phyloP scores from a whole-genome alignment of 1,284 basidiomycete genomes.

The Malassezia obtusa region DNA sequence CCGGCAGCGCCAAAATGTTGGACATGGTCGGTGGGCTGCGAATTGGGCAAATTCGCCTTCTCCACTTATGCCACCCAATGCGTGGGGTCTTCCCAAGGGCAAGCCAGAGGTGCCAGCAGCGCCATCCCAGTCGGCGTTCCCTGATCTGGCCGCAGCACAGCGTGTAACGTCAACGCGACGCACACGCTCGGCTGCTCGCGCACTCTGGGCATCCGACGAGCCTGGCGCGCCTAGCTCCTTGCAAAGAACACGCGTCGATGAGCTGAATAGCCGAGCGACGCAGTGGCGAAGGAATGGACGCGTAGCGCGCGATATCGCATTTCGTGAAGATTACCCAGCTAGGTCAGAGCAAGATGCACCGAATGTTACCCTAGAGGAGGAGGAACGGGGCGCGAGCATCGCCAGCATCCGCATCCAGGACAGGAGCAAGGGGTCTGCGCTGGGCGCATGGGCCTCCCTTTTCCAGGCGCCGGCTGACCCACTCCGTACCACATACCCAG shows the following conservation, averaged over 20 bases:
- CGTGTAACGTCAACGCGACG: constrained; percentile 2
- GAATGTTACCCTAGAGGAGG: neutral
- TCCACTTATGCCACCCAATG: neutral
- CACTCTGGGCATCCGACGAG: neutral
- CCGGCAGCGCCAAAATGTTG: constrained; percentile 9
- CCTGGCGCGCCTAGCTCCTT: neutral
- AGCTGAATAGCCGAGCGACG: constrained; percentile 9
- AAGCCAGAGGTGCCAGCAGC: neutral
- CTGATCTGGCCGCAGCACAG: constrained; percentile 8
- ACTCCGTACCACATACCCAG: too few species aligned
- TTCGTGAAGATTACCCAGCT: neutral
- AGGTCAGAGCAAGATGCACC: neutral
- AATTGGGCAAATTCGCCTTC: neutral
- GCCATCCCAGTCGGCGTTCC: constrained; percentile 3
- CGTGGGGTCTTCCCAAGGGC: neutral
- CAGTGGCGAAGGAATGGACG: constrained; percentile 7
- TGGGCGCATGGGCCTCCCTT: constrained; percentile 15
- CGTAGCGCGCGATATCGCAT: neutral
- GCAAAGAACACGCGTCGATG: constrained; percentile 11
- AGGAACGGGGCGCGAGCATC: constrained; percentile 4
- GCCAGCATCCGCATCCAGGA: constrained; percentile 12
- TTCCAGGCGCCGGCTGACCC: constrained; percentile 1
- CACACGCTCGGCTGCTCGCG: constrained; percentile 4
- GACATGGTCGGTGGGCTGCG: neutral
- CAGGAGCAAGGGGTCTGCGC: neutral